phyloP scores from a whole-genome alignment of 108 stramenopile species.

The Nitzschia sp. region DNA sequence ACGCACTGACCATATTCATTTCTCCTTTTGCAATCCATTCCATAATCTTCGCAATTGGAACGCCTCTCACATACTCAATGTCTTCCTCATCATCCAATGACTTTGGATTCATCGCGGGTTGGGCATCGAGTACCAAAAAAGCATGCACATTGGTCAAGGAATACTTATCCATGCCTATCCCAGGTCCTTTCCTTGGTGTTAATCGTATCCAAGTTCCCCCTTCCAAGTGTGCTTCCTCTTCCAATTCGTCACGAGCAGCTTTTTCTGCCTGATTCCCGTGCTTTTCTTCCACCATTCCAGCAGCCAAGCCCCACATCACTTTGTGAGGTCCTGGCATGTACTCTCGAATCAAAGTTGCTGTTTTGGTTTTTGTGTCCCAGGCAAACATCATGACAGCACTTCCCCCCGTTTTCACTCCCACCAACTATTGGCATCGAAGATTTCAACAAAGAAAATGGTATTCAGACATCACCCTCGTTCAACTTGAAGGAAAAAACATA shows the following conservation, averaged over 20 bases:
- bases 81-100: slow-evolving; percentile 82
- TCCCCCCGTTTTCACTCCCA: slow-evolving; percentile 41
- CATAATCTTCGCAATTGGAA: slow-evolving; percentile 60
- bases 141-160: slow-evolving; percentile 58
- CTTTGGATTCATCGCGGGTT: slow-evolving; percentile 51
- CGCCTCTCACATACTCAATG: slow-evolving; percentile 69
- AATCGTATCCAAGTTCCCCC: slow-evolving; percentile 75
- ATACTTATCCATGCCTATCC: slow-evolving; percentile 82
- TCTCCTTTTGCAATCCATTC: slow-evolving; percentile 62
- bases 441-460: not conserved
- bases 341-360: slow-evolving; percentile 71
- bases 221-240: slow-evolving; percentile 78
- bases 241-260: slow-evolving; percentile 72
- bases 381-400: slow-evolving; percentile 78
- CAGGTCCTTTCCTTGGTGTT: slow-evolving; percentile 18
- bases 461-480: no score
- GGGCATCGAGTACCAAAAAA: slow-evolving; percentile 73
- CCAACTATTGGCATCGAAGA: slow-evolving; percentile 15
- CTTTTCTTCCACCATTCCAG: slow-evolving; percentile 77
- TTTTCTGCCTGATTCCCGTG: slow-evolving; percentile 29
- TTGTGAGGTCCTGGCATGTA: slow-evolving; percentile 76
- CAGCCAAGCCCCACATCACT: slow-evolving; percentile 65
- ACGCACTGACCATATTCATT: slow-evolving; percentile 80
- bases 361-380: slow-evolving; percentile 72
- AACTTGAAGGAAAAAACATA: no score